Conservation (phyloP, 1,139 yeast genomes). For the Blastobotrys elegans region DNA sequence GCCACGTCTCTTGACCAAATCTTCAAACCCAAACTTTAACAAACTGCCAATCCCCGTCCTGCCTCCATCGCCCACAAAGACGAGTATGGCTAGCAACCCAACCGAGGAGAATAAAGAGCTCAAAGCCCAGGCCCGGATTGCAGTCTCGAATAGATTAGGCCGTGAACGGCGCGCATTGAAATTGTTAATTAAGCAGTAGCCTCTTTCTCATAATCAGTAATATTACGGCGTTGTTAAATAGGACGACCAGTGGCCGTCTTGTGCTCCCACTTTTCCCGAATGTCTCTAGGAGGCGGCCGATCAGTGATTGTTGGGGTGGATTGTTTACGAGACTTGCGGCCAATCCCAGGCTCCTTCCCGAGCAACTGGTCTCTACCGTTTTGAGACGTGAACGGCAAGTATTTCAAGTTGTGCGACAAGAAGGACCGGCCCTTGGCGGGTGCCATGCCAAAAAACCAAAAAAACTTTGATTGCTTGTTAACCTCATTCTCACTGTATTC, state of each 20-base stretch:
- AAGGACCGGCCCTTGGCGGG: slow-evolving; percentile 10
- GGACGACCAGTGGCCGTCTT: slow-evolving; percentile 11
- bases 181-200: background rate
- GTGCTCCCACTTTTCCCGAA: slow-evolving; percentile 14
- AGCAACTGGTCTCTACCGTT: background rate
- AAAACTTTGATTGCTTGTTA: slow-evolving; percentile 7
- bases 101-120: slow-evolving; percentile 19
- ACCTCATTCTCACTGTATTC: slow-evolving; percentile 1
- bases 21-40: slow-evolving; percentile 5
- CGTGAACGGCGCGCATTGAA: slow-evolving; percentile 20
- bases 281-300: slow-evolving; percentile 14
- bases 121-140: slow-evolving; percentile 26
- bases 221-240: no score
- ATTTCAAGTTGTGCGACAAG: slow-evolving; percentile 12
- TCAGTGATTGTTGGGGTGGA: background rate
- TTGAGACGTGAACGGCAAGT: slow-evolving; percentile 10
- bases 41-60: slow-evolving; percentile 1
- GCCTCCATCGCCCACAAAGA: slow-evolving; percentile 9
- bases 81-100: background rate
- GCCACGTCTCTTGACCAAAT: background rate
- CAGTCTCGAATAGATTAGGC: slow-evolving; percentile 27
- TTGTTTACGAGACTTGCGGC: background rate
- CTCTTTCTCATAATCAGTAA: background rate
- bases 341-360: background rate
- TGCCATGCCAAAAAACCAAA: slow-evolving; percentile 13